phyloP scores from a whole-genome alignment of 2,329 filamentous ascomycete genomes.

The Aspergillus quadrilineatus region DNA sequence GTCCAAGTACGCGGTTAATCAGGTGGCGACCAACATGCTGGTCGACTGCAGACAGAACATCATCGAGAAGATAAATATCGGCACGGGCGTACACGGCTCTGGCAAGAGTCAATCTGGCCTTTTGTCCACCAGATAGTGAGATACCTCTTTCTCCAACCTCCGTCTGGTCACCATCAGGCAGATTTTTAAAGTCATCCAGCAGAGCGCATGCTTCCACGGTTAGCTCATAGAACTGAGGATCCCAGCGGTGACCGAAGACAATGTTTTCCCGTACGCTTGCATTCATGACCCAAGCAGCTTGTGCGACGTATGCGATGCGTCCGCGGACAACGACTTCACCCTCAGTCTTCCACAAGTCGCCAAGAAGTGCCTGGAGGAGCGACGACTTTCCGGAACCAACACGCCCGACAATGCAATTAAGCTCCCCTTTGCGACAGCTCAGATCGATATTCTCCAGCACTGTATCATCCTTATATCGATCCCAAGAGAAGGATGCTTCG shows the following conservation, averaged over 20 bases:
- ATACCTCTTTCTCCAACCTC: conserved; percentile 97
- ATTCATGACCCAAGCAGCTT: conserved; percentile 96
- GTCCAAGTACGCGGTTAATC: conserved; percentile 88
- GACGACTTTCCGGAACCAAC: conserved; percentile 97
- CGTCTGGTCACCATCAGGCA: conserved; percentile 94
- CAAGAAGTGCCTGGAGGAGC: conserved; percentile 80
- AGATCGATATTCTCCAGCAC: conserved; percentile 83
- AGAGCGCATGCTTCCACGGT: conserved; percentile 90
- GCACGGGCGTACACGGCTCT: conserved; percentile 93
- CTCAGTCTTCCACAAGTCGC: conserved; percentile 85
- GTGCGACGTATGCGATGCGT: conserved; percentile 83
- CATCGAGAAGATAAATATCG: conserved; percentile 94
- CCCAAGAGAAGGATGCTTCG: conserved; percentile 91
- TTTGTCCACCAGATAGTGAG: conserved; percentile 92
- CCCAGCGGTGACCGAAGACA: conserved; percentile 90
- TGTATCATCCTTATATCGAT: conserved; percentile 68
- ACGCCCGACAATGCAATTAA: conserved; percentile 87
- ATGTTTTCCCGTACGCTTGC: conserved; percentile 97
- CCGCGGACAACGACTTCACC: conserved; percentile 82
- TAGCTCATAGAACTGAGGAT: conserved; percentile 89
- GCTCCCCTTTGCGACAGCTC: conserved; percentile 84
- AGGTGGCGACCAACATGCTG: conserved; percentile 94
- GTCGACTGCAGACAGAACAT: conserved; percentile 95
- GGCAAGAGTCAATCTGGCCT: conserved; percentile 86
- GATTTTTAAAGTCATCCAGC: conserved; percentile 81